Evolutionary conservation across 495 filamentous ascomycete genomes (phyloP), one percentile per base, ranked within the genome.

Genomic region (Halenospora varia): DNA sequence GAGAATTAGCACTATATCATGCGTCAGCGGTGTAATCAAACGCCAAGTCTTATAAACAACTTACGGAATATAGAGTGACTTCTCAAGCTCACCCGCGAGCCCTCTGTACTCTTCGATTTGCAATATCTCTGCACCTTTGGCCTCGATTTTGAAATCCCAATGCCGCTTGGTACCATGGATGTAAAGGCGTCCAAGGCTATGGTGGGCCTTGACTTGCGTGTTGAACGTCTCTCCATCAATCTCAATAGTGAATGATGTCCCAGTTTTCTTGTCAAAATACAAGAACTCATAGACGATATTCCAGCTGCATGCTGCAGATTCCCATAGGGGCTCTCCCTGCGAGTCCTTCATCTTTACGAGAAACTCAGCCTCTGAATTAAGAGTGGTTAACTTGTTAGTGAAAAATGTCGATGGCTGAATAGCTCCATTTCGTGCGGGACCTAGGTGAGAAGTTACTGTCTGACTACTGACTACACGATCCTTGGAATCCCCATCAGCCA

Each of bases 281-380:
- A 67, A 68, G 40, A 82, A 80, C 20, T 83, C 77, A 58, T 86
- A 88, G 1, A 68, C 57, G 2, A 80, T 46, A 11, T 46, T 10
- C 57, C 60, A 49, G 8, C 0, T 19, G 15, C 1, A 2, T 46
- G 18, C n/a, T 67, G 24, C n/a, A n/a, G n/a, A 17, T 54, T 70
- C 20, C 35, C 25, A 54, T 17, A 57, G 15, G 53, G 44, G 19
- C n/a, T 63, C 48, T 0, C 64, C 65, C 8, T 29, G 6, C 1
- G 55, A 18, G 13, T 67, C 59, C 8, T 57, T 61, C 17, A 70
- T 56, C 9, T 57, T 59, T 48, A 73, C 52, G 20, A 81, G 59
- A 24, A 64, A 63, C 3, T 71, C 64, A 15, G 71, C 62, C 41
- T 80, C 77, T 0, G 53, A 65, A 39, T 65, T 63, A 11, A 64